Conservation (phyloP, 345 rosid species). For the Eucalyptus erythrocorys region DNA sequence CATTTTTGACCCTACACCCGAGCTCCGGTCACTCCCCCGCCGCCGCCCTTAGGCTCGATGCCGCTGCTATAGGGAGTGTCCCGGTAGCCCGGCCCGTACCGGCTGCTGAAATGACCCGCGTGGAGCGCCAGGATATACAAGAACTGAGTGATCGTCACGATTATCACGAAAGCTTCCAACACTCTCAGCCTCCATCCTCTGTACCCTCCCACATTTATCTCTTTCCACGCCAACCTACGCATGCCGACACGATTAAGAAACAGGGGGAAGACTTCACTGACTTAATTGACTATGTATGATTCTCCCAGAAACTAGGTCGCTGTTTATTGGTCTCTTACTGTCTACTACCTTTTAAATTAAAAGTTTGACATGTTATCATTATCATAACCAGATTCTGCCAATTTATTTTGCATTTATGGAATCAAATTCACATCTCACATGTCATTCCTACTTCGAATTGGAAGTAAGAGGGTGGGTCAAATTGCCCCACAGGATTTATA, state of each 20-base stretch:
- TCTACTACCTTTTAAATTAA: background rate
- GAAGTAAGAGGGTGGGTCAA: background rate
- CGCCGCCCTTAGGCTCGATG: background rate
- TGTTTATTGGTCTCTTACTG: background rate
- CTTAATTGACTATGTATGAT: background rate
- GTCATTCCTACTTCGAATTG: background rate
- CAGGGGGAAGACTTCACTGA: background rate
- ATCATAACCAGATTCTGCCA: background rate
- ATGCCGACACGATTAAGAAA: background rate
- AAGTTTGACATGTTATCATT: no score
- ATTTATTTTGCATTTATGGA: background rate
- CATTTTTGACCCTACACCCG: background rate
- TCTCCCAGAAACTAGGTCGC: background rate
- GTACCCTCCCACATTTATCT: constrained; percentile 70
- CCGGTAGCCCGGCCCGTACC: constrained; percentile 71
- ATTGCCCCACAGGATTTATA: background rate
- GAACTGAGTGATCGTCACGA: constrained; percentile 51
- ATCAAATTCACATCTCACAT: background rate
- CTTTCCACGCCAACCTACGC: constrained; percentile 74
- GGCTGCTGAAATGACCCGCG: constrained; percentile 59
- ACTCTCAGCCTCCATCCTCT: constrained; percentile 76
- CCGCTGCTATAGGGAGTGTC: constrained; percentile 29
- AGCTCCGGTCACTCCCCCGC: background rate
- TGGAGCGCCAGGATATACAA: constrained; percentile 56
- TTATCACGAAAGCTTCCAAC: constrained; percentile 68